Conservation (phyloP, 768 basidiomycete genomes). For the Tylopilus subfusipes region DNA sequence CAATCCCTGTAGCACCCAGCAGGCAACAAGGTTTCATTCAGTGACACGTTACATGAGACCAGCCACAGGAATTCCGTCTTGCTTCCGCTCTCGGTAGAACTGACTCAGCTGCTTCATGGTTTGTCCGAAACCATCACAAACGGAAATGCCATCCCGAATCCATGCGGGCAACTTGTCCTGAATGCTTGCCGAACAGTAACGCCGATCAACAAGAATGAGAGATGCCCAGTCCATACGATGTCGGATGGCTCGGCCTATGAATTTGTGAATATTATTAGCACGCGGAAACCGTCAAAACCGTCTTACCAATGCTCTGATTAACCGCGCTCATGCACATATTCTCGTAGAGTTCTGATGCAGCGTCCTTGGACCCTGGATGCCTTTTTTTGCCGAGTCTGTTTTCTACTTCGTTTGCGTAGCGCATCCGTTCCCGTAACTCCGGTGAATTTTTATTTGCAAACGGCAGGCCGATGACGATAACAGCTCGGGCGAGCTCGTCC, state of each 20-base stretch:
- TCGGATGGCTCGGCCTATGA: slow-evolving; percentile 84
- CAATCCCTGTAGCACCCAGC: background rate
- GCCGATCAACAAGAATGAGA: slow-evolving; percentile 79
- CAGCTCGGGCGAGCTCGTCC: slow-evolving; percentile 79
- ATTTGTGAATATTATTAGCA: background rate
- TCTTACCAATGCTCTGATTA: slow-evolving; percentile 92
- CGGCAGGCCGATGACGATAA: slow-evolving; percentile 85
- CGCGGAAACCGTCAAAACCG: background rate
- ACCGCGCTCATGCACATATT: slow-evolving; percentile 93
- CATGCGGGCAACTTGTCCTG: slow-evolving; percentile 83
- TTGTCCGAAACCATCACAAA: slow-evolving; percentile 67
- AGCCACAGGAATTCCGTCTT: background rate
- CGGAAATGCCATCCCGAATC: slow-evolving; percentile 65
- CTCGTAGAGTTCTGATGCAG: slow-evolving; percentile 82
- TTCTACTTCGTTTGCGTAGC: slow-evolving; percentile 71
- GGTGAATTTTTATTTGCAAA: slow-evolving; percentile 91
- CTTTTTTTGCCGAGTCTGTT: slow-evolving; percentile 37
- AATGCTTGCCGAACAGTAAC: slow-evolving; percentile 70
- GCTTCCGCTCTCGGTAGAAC: slow-evolving; percentile 64
- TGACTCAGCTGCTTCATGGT: slow-evolving; percentile 61
- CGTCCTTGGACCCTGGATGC: slow-evolving; percentile 49
- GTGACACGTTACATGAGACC: slow-evolving; percentile 1
- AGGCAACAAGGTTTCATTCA: background rate
- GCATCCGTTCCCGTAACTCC: slow-evolving; percentile 89
- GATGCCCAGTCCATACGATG: slow-evolving; percentile 91